These are phyloP conservation scores for Lactifluus hygrophoroides DNA, from an alignment of 768 basidiomycete species.

Conservation along the genomic window DNA sequence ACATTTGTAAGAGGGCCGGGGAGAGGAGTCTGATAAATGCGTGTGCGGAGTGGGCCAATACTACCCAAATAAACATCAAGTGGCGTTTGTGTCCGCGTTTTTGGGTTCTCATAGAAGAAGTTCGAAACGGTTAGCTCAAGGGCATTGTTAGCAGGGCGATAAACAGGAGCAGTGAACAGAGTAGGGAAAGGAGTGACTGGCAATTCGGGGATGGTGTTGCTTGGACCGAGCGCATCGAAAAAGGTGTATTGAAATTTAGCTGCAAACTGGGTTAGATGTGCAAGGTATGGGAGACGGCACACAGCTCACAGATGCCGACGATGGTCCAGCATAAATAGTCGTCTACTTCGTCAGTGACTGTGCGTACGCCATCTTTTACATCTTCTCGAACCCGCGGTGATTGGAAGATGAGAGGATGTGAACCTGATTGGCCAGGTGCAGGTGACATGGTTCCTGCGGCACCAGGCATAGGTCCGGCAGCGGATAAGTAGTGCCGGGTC, in stretches of 20 bases:
- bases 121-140: conserved; percentile 82
- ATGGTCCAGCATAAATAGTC: conserved; percentile 96
- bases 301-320: conserved; percentile 78
- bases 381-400: conserved; percentile 76
- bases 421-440: conserved; percentile 74
- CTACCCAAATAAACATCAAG: conserved; percentile 87
- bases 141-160: conserved; percentile 60
- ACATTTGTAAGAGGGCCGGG: conserved; percentile 61
- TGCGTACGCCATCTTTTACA: conserved; percentile 63
- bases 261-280: conserved; percentile 26
- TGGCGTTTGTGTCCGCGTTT: conserved; percentile 53
- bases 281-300: conserved; percentile 1
- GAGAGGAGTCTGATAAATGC: conserved; percentile 65
- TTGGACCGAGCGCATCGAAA: conserved; percentile 82
- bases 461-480: conserved; percentile 76
- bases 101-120: conserved; percentile 75
- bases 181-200: conserved; percentile 90
- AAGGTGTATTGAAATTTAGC: conserved; percentile 94
- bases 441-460: conserved; percentile 60
- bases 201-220: conserved; percentile 62
- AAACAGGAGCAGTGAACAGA: conserved; percentile 69
- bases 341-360: conserved; percentile 83
- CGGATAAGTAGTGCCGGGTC: conserved; percentile 79
- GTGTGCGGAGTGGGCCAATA: conserved; percentile 74
- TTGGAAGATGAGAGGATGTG: conserved; percentile 73